Base-by-base conservation (phyloP, 1,284 basidiomycete species). In the Leccinum pallidistipes region DNA sequence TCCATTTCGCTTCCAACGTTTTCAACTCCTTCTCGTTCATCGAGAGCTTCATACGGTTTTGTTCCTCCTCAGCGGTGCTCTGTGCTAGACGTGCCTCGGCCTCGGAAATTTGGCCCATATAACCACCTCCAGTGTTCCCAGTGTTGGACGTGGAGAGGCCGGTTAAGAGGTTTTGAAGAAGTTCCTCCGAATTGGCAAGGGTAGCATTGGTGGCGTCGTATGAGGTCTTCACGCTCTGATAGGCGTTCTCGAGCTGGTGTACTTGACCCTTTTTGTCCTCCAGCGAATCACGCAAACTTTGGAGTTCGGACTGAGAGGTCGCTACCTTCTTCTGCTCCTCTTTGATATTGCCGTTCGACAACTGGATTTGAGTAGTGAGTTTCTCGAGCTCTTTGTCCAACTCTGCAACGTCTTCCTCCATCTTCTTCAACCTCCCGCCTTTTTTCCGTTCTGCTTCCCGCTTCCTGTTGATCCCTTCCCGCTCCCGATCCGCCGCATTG, bases 71-170 rank as follows among this genome's bases (percentile, higher is more conserved):
- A 0, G 95, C 90, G 6, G 84, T 80, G 0, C 90, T 90, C 51
- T 92, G 88, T 0, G 94, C 87, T 1, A 91, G 80, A 9, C 87
- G 85, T 2, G 86, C 86, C 65, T 88, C 87, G 0, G 95, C 94
- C n/a, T 93, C 90, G 2, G 95, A 93, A 29, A 99, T 85, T 73
- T 98, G 95, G 31, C 96, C 97, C 86, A 98, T 91, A 76, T 98
- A 99, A 0, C 96, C 96, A 10, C 96, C 95, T 9, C 94, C 81
- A 21, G 77, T 73, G 57, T 79, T 81, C 59, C 79, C 80, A 32
- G 86, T 84, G 45, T 81, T 82, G 43, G 82, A 84, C 7, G 86
- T 87, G 1, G 92, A 90, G 18, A 99, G 86, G 54, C 97, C 97
- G 0, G 97, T 99, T 49, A 97, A 83, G 10, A 99, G 85, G 0